Evolutionary conservation across 2,329 filamentous ascomycete genomes (phyloP), one percentile per base, ranked within the genome.

Genomic region (Hymenotorrendiella dingleyae): DNA sequence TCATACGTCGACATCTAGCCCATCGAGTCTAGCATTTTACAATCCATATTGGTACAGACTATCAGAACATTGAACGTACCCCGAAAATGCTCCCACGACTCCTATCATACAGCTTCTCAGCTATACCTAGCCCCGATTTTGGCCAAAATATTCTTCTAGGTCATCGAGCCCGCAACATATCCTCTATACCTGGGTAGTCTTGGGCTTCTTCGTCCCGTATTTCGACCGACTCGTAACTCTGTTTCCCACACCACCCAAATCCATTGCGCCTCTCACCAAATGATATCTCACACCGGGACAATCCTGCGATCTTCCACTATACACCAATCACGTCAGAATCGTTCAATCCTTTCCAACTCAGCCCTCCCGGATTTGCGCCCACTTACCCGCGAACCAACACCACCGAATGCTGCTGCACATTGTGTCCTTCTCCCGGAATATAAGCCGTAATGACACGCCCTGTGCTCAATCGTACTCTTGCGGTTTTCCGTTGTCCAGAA

Each of bases 151-250:
- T 34, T 12, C 14, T 12, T 21, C 11, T 11, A 20, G 11, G 14
- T 34, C n/a, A 12, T 34, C 10, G 17, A 20, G 8, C 9, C 16
- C 30, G 17, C n/a, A n/a, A n/a, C n/a, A n/a, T n/a, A 21, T 34
- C 6, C 9, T 29, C 37, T 45, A 52, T 34, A 46, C 43, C 20
- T 54, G 46, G 35, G 82, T 81, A 64, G 81, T 81, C 82, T 97
- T 97, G 0, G 93, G 91, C 73, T 96, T 97, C 82, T 98, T 98
- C 37, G 93, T 94, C 48, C 93, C 93, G 63, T 95, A 98, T 69
- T 98, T 98, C 60, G 89, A 96, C 59, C 93, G 77, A 65, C 86
- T 88, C 17, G 82, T 86, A 59, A 84, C 77, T 55, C 93, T 76
- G 64, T 81, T 93, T 17, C 81, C 82, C 53, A 98, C 93, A 72